Conservation (phyloP, 2,329 filamentous ascomycete genomes). For the Diaporthe batatas region DNA sequence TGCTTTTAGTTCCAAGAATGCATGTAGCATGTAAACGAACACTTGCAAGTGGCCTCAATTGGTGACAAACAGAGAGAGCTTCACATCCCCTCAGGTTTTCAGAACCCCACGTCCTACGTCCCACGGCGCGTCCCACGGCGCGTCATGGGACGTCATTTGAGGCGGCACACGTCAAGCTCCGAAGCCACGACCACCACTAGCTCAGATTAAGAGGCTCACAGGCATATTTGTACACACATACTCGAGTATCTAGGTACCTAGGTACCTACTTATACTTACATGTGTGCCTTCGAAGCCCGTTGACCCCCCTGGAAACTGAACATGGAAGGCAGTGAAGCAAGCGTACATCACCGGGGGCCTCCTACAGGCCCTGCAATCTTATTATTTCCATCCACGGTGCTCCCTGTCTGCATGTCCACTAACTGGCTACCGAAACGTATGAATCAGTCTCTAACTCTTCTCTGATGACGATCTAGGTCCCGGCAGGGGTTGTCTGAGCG, state of each 20-base stretch:
- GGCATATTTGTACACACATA: background rate
- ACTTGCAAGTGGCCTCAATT: background rate
- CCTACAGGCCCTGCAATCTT: background rate
- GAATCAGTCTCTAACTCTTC: too few relatives aligned
- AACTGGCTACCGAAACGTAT: too few relatives aligned
- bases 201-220: background rate
- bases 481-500: background rate
- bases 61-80: background rate
- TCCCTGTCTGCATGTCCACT: too few relatives aligned
- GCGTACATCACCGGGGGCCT: too few relatives aligned
- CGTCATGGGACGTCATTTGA: background rate
- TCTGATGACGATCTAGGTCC: too few relatives aligned
- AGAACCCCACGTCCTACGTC: conserved; percentile 23
- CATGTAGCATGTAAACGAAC: background rate
- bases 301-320: background rate
- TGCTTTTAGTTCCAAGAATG: background rate
- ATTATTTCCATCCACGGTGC: too few relatives aligned
- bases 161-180: conserved; percentile 18
- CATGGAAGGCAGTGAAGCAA: too few relatives aligned
- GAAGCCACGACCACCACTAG: background rate
- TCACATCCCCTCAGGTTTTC: conserved; percentile 9
- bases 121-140: conserved; percentile 13
- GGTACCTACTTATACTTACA: too few relatives aligned
- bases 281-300: too few relatives aligned
- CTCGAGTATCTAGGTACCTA: too few relatives aligned